Base-by-base conservation (phyloP, 306 rosid species). In the Parietaria judaica region DNA sequence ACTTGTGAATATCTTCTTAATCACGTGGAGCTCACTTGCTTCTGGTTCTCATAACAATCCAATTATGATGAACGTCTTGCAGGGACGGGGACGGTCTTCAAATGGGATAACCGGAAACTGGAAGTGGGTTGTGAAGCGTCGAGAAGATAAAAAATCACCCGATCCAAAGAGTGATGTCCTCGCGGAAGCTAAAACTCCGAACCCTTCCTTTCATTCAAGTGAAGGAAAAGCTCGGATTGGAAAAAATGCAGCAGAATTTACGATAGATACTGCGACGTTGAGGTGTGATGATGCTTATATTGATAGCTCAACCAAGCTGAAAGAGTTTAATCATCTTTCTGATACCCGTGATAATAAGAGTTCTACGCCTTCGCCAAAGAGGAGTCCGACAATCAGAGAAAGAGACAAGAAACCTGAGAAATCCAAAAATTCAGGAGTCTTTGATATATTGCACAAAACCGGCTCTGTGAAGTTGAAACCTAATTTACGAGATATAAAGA, bases 391-490 rank as follows among this genome's bases (percentile, higher is more conserved):
- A 51, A 62, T 14, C 11, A 11, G 49, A 51, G 36, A 48, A 1
- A 34, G 51, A 71, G 50, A n/a, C 46, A 34, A 14, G 17, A 64
- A 36, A 41, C 6, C 56, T 8, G 66, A 70, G 50, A 61, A 59
- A 54, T 39, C 66, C 35, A 66, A 69, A 49, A 9, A 58, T 10
- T 66, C 70, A 9, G 9, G 7, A 6, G 23, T 8, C 15, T 43
- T 82, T 61, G 95, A 88, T 76, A 80, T 91, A 37, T 91, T 48
- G 11, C 60, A 72, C 13, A 81, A 74, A 58, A 6, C 11, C 35
- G 35, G 4, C 59, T 0, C 8, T 36, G 46, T 70, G 39, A 58
- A 1, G 6, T 70, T 88, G 78, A 76, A 82, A 4, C 70, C 81
- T 14, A 0, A 84, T 65, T 37, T 88, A 45, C 56, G 58, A 13